A percentile compares a stretch with the other conserved stretches of the same genome.
Evolutionary conservation across 768 basidiomycete genomes (phyloP).

Genomic region (Phanerochaete sordida): DNA sequence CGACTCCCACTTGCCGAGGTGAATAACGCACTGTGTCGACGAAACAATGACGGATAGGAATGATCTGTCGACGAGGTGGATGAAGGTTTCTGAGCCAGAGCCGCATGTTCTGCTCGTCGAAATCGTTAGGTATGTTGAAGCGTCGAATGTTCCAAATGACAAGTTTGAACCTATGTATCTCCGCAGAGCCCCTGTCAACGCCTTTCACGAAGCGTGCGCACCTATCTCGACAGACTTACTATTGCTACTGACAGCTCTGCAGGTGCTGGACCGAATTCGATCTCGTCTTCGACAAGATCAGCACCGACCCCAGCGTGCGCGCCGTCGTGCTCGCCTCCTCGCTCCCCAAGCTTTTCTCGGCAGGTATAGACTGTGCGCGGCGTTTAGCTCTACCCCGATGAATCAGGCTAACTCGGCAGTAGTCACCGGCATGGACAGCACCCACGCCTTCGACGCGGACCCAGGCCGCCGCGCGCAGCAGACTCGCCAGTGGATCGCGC

Average conservation of each 20-base stretch:
- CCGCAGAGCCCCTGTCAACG: conserved; percentile 61
- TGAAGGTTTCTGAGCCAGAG: conserved; percentile 32
- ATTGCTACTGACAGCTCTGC: neutral
- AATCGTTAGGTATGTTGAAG: conserved; percentile 30
- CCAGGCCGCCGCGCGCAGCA: conserved; percentile 49
- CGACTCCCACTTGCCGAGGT: too few relatives aligned
- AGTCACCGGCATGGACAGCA: conserved; percentile 25
- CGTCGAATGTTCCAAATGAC: neutral
- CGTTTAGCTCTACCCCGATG: neutral
- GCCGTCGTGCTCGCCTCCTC: conserved; percentile 71
- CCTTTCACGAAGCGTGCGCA: conserved; percentile 48
- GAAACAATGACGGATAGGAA: neutral
- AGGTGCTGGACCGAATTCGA: conserved; percentile 78
- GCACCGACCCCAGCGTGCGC: conserved; percentile 53
- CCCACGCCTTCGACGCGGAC: conserved; percentile 32
- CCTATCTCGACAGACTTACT: neutral
- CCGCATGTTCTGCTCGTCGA: conserved; percentile 39
- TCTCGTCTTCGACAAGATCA: conserved; percentile 53
- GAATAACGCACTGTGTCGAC: neutral
- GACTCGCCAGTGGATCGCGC: conserved; percentile 42
- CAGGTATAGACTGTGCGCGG: conserved; percentile 73
- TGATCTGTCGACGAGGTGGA: conserved; percentile 22
- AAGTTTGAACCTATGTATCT: neutral
- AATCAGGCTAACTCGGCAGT: neutral
- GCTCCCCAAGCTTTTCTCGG: conserved; percentile 73